Percentiles rank a stretch among this genome's conserved stretches.
These are phyloP conservation scores for Durotheca rogersii DNA, from an alignment of 495 filamentous ascomycete genomes.

Conservation along the genomic window DNA sequence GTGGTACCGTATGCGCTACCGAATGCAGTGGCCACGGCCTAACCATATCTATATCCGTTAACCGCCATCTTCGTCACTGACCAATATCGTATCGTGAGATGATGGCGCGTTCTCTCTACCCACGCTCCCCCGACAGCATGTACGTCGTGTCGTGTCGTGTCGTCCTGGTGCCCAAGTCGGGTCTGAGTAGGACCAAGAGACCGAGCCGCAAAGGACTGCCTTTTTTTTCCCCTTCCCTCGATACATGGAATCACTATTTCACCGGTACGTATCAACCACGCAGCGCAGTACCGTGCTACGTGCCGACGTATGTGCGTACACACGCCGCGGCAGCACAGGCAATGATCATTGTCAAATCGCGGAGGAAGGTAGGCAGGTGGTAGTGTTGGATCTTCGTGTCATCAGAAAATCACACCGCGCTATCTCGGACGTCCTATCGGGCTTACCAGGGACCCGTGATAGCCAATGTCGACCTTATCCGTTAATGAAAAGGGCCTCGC, in stretches of 20 bases:
- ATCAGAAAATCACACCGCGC: slow-evolving; percentile 6
- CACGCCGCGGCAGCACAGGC: no score
- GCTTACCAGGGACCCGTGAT: no score
- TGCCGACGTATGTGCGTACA: no score
- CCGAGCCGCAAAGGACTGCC: no score
- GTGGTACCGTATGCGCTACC: no score
- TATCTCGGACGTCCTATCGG: slow-evolving; percentile 14
- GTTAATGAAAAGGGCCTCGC: no score
- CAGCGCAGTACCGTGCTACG: no score
- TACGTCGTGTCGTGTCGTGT: not conserved
- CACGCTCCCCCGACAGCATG: slow-evolving; percentile 4
- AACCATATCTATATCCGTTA: not conserved
- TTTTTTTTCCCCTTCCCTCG: no score
- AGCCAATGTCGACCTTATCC: no score
- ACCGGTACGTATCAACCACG: no score
- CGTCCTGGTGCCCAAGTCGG: not conserved
- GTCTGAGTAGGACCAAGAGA: not conserved
- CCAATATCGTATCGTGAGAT: slow-evolving; percentile 23
- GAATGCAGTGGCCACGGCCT: not conserved
- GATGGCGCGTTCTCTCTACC: slow-evolving; percentile 28
- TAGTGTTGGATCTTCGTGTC: slow-evolving; percentile 14
- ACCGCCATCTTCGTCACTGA: slow-evolving; percentile 2
- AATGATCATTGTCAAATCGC: slow-evolving; percentile 3
- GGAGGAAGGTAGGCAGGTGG: slow-evolving; percentile 3
- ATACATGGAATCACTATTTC: no score